Evolutionary conservation across 495 filamentous ascomycete genomes (phyloP), one percentile per base, ranked within the genome.

Genomic region (Alectoria sarmentosa): DNA sequence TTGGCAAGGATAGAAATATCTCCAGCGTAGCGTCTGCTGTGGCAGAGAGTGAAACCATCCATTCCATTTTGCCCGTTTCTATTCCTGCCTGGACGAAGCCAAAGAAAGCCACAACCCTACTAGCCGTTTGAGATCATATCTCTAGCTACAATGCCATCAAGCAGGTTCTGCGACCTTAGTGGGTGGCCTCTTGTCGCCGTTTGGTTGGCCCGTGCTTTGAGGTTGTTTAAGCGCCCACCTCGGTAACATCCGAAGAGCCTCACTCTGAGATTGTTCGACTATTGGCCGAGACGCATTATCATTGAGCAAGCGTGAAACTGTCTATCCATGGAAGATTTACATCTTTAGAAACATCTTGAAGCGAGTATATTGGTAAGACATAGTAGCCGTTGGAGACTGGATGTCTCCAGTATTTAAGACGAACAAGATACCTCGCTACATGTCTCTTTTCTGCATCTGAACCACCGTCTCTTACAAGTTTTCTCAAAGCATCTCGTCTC

Each of bases 161-260:
- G 60, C 52, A 58, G 15, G 10, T 60, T 64, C 58, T 56, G 59
- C 49, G 38, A 54, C 34, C 55, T 58, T 5, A 63, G 37, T 70
- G 68, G 68, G 8, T 36, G n/a, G 34, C 17, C 8, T 32, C 11
- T 63, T 63, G 46, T 65, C 63, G 62, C 63, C 23, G 44, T 17
- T 34, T 48, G n/a, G 41, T 30, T 42, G 14, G 56, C 41, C 37
- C 7, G 39, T 58, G 62, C 58, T 54, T 54, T 49, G 65, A 54
- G 52, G 13, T 64, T 37, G 34, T 17, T 21, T 68, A 70, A 70
- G 68, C 68, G 68, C 68, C 62, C 56, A 26, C 30, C 65, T 65
- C 67, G 67, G 67, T 49, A 67, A 26, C 37, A 57, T 36, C 67
- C 67, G 67, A 66, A 58, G 64, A 71, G 69, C 69, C 69, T 67